phyloP scores from a whole-genome alignment of 78 protist species.

The Polysphondylium violaceum region DNA sequence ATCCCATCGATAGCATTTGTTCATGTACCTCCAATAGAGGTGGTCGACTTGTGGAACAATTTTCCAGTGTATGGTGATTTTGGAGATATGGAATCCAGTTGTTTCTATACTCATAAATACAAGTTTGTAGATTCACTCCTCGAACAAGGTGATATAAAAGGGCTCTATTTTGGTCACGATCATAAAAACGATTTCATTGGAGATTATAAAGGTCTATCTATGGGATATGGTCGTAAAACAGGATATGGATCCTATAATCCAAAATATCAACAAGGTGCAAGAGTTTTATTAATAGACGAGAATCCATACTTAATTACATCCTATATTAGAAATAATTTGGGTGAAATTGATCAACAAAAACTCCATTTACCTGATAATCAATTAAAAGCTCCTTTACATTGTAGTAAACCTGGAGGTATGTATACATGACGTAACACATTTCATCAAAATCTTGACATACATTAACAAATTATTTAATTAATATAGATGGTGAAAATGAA shows the following conservation, averaged over 20 bases:
- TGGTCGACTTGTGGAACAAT: constrained; percentile 35
- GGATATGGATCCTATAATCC: constrained; percentile 52
- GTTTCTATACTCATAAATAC: constrained; percentile 27
- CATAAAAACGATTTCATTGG: constrained; percentile 51
- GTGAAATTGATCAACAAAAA: constrained; percentile 19
- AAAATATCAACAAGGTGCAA: constrained; percentile 32
- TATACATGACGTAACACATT: too few species aligned
- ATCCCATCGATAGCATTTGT: constrained; percentile 31
- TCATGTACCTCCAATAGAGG: constrained; percentile 51
- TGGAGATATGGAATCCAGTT: constrained; percentile 19
- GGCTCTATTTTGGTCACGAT: constrained; percentile 50
- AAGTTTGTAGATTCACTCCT: constrained; percentile 15
- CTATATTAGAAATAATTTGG: constrained; percentile 36
- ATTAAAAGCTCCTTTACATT: background rate
- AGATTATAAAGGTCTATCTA: background rate
- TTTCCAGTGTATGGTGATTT: constrained; percentile 19
- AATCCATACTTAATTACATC: constrained; percentile 7
- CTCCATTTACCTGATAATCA: background rate
- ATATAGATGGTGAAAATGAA: too few species aligned
- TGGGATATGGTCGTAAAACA: constrained; percentile 53
- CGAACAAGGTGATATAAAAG: constrained; percentile 21
- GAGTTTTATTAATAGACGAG: constrained; percentile 15
- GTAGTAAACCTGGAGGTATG: constrained; percentile 2
- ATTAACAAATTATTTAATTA: too few species aligned
- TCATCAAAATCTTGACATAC: too few species aligned